Evolutionary conservation across 23 red algal species (phyloP).

Genomic region (Gracilaria vermiculophylla): DNA sequence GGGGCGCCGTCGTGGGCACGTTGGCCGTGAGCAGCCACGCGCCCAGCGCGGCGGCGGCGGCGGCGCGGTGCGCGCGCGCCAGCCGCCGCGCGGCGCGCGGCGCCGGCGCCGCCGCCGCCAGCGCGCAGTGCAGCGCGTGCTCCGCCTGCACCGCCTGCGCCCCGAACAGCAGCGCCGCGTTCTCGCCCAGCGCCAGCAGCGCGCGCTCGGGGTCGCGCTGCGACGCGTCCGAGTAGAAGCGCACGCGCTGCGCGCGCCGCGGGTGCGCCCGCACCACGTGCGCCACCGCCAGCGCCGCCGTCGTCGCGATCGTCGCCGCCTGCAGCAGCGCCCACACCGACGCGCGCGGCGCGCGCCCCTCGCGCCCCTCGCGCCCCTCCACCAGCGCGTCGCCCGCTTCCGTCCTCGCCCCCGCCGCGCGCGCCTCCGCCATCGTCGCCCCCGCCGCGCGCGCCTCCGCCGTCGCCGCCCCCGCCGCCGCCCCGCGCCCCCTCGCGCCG

Average conservation of each 20-base stretch:
- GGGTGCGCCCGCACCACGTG: not conserved
- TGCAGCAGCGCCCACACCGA: not conserved
- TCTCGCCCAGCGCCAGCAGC: slow-evolving; percentile 5
- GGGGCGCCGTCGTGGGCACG: not conserved
- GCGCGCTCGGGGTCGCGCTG: not conserved
- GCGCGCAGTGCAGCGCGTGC: not conserved
- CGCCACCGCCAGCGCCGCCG: not conserved
- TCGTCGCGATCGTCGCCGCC: not conserved
- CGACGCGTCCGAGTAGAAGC: slow-evolving; percentile 14
- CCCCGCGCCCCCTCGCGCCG: not conserved
- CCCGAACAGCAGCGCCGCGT: not conserved
- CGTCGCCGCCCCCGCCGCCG: not conserved
- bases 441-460: too few species aligned
- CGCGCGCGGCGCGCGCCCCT: not conserved
- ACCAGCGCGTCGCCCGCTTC: too few species aligned
- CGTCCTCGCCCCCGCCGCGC: too few species aligned
- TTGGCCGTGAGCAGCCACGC: not conserved
- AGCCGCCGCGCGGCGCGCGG: not conserved
- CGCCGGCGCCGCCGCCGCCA: not conserved
- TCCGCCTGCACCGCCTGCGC: not conserved
- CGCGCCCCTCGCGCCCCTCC: not conserved
- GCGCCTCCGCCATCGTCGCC: not conserved
- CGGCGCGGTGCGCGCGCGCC: not conserved
- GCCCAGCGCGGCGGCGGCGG: not conserved
- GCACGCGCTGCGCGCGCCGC: not conserved